Evolutionary conservation across 2,329 filamentous ascomycete species (phyloP), one percentile per base, ranked within the genome.

Genomic region (Chrysosporium keratinophilum): DNA sequence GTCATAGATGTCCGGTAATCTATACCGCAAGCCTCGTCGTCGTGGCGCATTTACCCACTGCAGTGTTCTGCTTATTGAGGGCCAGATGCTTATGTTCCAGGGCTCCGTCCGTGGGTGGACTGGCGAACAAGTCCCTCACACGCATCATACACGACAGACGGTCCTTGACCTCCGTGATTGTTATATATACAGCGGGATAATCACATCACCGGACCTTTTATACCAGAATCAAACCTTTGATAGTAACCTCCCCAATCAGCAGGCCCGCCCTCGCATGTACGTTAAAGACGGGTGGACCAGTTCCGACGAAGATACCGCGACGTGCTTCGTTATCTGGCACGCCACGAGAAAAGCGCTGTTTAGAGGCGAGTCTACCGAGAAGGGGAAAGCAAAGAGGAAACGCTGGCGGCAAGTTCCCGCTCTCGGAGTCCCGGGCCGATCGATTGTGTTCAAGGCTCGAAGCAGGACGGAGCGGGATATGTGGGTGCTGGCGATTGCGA

Each of bases 281-380:
- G 74, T 78, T 33, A 74, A 79, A 50, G 80, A 84, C 57, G 74
- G 74, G 15, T 83, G 79, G 76, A 83, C 79, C 17, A 78, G 73
- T 23, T 77, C 75, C 0, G 81, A 84, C 58, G 81, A 83, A 60
- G 81, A 84, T 60, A 76, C 78, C n/a, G 81, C 81, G 69, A 82
- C 79, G 0, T 81, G 78, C 1, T 84, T 84, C 62, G 81, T 83
- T n/a, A 71, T 84, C 41, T 84, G 81, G 81, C 77, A 82, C 59
- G 77, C 77, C 37, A 73, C 76, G 57, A 74, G 71, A 56, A 81
- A 80, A 61, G 75, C 73, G 7, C 76, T 78, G 61, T 83, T 84
- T 62, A 69, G 69, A 46, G 70, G 67, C 3, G 67, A 73, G 56
- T 61, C 65, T n/a, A 63, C 65, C 19, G 64, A 68, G 12, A 51